Percentiles rank a stretch among this genome's conserved stretches.
These are phyloP conservation scores for Ottelia alismoides DNA, from an alignment of 106 monocot genomes.

Conservation along the genomic window DNA sequence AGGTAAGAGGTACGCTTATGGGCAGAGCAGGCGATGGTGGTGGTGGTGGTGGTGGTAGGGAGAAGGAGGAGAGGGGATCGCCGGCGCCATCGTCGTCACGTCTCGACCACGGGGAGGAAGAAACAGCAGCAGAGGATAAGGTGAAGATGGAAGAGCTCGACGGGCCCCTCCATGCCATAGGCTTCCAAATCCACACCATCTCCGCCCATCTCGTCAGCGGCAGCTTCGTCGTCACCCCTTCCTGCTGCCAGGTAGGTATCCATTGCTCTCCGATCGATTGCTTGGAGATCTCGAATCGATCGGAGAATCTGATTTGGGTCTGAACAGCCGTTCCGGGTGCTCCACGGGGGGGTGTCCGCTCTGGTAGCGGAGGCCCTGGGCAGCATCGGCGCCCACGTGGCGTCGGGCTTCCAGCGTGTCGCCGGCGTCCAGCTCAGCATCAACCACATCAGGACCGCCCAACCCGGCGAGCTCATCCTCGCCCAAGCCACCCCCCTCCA, in stretches of 20 bases:
- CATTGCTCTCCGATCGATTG: neutral
- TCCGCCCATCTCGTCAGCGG: constrained; percentile 46
- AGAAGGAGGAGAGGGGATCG: neutral
- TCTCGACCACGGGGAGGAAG: too few relatives aligned
- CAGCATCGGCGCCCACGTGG: constrained; percentile 80
- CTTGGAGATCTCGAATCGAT: neutral
- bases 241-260: constrained; percentile 49
- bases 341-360: constrained; percentile 83
- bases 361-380: constrained; percentile 76
- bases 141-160: constrained; percentile 39
- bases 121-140: neutral
- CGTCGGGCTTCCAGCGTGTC: constrained; percentile 52
- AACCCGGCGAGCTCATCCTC: constrained; percentile 40
- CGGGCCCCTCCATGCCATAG: constrained; percentile 40
- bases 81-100: neutral
- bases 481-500: constrained; percentile 43
- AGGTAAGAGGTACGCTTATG: too few relatives aligned
- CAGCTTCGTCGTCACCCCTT: constrained; percentile 31
- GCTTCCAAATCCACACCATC: constrained; percentile 53
- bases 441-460: constrained; percentile 62
- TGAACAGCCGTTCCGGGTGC: constrained; percentile 69
- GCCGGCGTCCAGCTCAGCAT: constrained; percentile 90
- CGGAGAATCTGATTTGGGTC: neutral
- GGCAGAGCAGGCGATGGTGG: neutral
- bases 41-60: neutral